Base-by-base conservation (phyloP, 1,284 basidiomycete species). In the Tylopilus microsporus region DNA sequence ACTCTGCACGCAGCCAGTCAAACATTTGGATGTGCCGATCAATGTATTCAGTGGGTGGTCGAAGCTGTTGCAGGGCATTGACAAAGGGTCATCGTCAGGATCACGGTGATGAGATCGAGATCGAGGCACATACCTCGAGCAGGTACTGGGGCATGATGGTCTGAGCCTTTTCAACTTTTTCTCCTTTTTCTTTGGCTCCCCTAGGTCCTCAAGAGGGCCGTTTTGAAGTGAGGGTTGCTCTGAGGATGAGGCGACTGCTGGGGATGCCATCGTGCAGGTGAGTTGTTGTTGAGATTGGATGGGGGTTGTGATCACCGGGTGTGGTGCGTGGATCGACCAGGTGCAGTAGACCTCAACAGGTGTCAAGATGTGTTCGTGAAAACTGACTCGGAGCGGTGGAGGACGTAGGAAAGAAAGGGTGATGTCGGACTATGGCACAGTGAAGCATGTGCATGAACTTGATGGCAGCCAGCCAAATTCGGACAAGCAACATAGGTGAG, bases 11-110 rank as follows among this genome's bases (percentile, higher is more conserved):
- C 66, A 96, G 79, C 72, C 91, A 81, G 55, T 98, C 91, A 68
- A 94, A 99, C 68, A 98, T 85, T 72, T 87, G 86, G 75, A 98
- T 85, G 59, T 96, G 87, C 73, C 91, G 87, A 68, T 89, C 89
- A 75, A 98, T 90, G 81, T 87, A 98, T 56, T 82, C 86, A 21
- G 96, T 94, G 19, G 80, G 82, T 30, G 95, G 94, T 75, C 85
- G 81, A 55, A 96, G 77, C 89, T 95, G 58, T 30, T 15, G 0
- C 3, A 5, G 19, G 11, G 13, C 37, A 39, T 47, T 36, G 41
- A 41, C 7, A 18, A 41, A 36, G 34, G 32, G 11, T 8, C 48
- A 45, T 58, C n/a, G 16, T 45, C 32, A 37, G n/a, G n/a, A 36
- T 49, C 45, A 16, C 36, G 51, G 25, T 37, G 18, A 30, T 25